Base-by-base conservation (phyloP, 345 rosid species). In the Firmiana major region DNA sequence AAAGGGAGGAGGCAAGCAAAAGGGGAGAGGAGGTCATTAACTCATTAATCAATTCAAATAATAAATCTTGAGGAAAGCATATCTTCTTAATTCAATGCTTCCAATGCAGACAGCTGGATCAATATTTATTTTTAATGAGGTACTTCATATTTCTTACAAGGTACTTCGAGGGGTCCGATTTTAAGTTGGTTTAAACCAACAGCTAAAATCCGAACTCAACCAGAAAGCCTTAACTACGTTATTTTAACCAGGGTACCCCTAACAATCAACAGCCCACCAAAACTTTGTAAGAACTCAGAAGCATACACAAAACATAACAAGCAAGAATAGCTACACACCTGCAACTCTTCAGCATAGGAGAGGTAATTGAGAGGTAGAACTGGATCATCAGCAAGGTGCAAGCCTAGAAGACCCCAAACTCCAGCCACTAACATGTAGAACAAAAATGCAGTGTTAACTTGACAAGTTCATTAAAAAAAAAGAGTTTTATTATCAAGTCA, bases 341-440 rank as follows among this genome's bases (percentile, higher is more conserved):
- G 79, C 45, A 96, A 81, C 74, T 93, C 90, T 65, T 83, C 76
- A 2, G 89, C 92, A 81, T 94, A 96, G 57, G 93, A 88, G 63
- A 81, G 78, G 77, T 93, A 96, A 83, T 87, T 66, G 80, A 93
- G 91, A 73, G 97, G 94, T 85, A 96, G 73, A 78, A 93, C 40
- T 45, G 87, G 86, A 76, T 93, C 98, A 85, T 94, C 93, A 58
- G 95, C 97, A 71, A 94, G 86, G 79, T 65, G 83, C 79, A 96
- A 91, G 68, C 87, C 97, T 73, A 93, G 55, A 77, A 92, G 92
- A 71, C 99, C 98, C 97, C 97, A 96, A 15, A 94, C 79, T 83
- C 89, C 98, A 63, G 97, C 86, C 79, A 93, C 98, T 93, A 86
- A 84, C 48, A 80, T 15, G 38, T n/a, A 77, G 53, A 80, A 75